Evolutionary conservation across 2,329 filamentous ascomycete species (phyloP), one percentile per base, ranked within the genome.

Genomic region (Neonectria faginata): DNA sequence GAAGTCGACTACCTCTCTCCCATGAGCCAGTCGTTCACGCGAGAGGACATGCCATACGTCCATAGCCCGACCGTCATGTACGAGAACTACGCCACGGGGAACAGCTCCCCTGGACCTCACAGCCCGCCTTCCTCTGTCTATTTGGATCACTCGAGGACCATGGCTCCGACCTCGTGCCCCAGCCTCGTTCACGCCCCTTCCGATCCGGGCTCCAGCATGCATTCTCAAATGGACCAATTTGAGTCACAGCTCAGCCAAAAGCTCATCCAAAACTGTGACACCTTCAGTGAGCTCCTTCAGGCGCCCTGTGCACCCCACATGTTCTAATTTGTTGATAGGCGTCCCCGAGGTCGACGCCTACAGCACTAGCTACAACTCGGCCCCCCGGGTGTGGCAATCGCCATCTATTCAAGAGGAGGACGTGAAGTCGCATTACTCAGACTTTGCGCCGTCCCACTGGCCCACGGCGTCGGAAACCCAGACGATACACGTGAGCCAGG

Each of bases 1-100:
- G 88, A 90, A 27, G 83, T 86, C 63, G 87, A 89, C 72, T 90
- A 89, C 71, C 78, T 88, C 71, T 90, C 88, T 3, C 87, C 88
- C 9, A 81, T 89, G 68, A 84, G 82, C 75, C 87, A 88, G 66
- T 79, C 78, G 67, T 88, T 80, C 84, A 84, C 66, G 78, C 86
- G 85, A 67, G 87, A 89, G 29, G 87, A 89, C 20, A 78, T 87
- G 25, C 80, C 84, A 3, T 88, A 85, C 70, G 79, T 87, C 61
- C 82, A 85, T 72, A 88, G 85, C 76, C 85, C 87, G 5, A 80
- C 81, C 4, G 80, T 85, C 60, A 82, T 88, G 70, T 90, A 89
- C 74, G 87, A 89, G 62, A 83, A 79, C 71, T 89, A 85, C 69
- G 80, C 82, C 3, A 69, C 75, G 2, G 79, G 79, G 59, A 84